phyloP scores from a whole-genome alignment of 192 early-diverging fungal genomes.

The Endogone sp. region DNA sequence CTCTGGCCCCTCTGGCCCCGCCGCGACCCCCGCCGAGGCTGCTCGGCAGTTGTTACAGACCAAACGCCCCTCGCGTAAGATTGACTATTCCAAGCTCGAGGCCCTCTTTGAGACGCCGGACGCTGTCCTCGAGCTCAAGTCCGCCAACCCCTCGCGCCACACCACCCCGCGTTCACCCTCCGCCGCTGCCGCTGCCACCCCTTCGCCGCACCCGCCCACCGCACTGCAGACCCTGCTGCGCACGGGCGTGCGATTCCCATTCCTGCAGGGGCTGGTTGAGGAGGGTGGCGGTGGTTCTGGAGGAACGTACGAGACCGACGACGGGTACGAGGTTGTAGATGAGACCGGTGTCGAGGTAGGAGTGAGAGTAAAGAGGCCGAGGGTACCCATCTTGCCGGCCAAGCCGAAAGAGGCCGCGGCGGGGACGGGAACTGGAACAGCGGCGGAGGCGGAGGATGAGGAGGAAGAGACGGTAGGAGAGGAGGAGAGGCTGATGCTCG shows the following conservation, averaged over 20 bases:
- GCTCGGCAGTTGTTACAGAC: conserved; percentile 66
- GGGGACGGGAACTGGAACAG: conserved; percentile 19
- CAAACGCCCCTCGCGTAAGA: conserved; percentile 84
- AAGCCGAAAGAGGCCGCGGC: conserved; percentile 22
- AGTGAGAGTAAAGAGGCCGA: conserved; percentile 28
- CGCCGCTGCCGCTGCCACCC: conserved; percentile 45
- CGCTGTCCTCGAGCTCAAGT: conserved; percentile 10
- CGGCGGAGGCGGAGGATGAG: conserved; percentile 31
- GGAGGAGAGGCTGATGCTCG: conserved; percentile 14
- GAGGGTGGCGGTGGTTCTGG: conserved; percentile 16
- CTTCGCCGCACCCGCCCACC: conserved; percentile 38
- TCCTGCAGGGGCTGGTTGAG: conserved; percentile 25
- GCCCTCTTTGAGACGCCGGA: conserved; percentile 56
- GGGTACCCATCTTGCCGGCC: too few species aligned
- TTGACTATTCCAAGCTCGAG: conserved; percentile 82
- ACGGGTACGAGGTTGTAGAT: conserved; percentile 37
- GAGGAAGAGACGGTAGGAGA: conserved; percentile 46
- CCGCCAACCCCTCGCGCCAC: conserved; percentile 22
- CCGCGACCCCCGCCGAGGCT: conserved; percentile 72
- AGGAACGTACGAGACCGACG: conserved; percentile 13
- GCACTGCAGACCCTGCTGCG: conserved; percentile 24
- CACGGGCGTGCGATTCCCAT: conserved; percentile 28
- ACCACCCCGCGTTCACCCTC: conserved; percentile 29
- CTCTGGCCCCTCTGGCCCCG: too few species aligned
- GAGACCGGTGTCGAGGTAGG: conserved; percentile 38